Conservation (phyloP, 805 yeast genomes). For the Cyberlindnera sargentensis region DNA sequence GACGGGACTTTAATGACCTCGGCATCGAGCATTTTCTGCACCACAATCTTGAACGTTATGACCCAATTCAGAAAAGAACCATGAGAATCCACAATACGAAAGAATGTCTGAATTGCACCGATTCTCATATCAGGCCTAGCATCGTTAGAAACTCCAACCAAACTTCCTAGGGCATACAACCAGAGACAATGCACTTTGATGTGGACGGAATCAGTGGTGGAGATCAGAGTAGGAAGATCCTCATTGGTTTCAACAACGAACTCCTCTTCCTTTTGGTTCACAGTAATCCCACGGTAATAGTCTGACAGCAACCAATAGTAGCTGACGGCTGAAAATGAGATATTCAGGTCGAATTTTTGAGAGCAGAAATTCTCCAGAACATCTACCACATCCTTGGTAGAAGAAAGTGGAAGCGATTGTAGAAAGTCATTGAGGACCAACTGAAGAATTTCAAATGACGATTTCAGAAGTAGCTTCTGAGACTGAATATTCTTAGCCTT, state of each 20-base stretch:
- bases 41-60: slow-evolving; percentile 55
- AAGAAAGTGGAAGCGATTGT: slow-evolving; percentile 59
- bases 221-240: slow-evolving; percentile 23
- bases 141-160: slow-evolving; percentile 61
- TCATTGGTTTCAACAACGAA: slow-evolving; percentile 15
- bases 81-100: slow-evolving; percentile 72
- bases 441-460: slow-evolving; percentile 77
- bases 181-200: slow-evolving; percentile 39
- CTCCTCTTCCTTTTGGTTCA: slow-evolving; percentile 4
- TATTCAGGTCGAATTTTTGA: slow-evolving; percentile 71
- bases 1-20: slow-evolving; percentile 12
- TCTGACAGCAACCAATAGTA: slow-evolving; percentile 92
- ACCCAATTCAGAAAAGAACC: slow-evolving; percentile 60
- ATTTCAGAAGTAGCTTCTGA: slow-evolving; percentile 38
- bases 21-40: slow-evolving; percentile 40
- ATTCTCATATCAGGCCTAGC: slow-evolving; percentile 74
- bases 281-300: slow-evolving; percentile 34
- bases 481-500: slow-evolving; percentile 18
- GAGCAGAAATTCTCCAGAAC: slow-evolving; percentile 64
- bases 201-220: slow-evolving; percentile 15
- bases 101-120: slow-evolving; percentile 85
- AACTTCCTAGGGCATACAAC: slow-evolving; percentile 54
- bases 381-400: slow-evolving; percentile 59
- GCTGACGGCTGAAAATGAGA: slow-evolving; percentile 85
- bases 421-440: slow-evolving; percentile 82